A percentile compares a stretch with the other conserved stretches of the same genome.
These are phyloP conservation scores for Phellinidium pouzarii DNA, from an alignment of 1,284 basidiomycete genomes.

Conservation along the genomic window DNA sequence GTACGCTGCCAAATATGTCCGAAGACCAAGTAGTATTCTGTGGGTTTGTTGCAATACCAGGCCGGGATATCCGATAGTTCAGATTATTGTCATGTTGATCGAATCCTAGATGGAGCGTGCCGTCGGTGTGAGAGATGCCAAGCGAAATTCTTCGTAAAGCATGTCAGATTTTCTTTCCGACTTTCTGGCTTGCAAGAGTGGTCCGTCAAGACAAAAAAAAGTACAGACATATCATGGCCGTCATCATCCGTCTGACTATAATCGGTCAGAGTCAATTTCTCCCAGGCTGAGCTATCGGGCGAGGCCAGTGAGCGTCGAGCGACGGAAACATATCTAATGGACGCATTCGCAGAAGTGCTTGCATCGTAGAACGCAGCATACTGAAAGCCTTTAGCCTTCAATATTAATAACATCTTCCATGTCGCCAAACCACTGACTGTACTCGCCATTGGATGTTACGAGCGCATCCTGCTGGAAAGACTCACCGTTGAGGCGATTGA, in stretches of 20 bases:
- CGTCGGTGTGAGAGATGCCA: conserved; percentile 36
- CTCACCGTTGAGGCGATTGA: conserved; percentile 38
- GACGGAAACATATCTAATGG: conserved; percentile 31
- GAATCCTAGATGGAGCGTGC: conserved; percentile 36
- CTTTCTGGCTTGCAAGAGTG: not conserved
- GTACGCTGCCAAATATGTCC: conserved; percentile 25
- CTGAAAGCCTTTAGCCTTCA: conserved; percentile 30
- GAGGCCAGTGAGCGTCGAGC: conserved; percentile 27
- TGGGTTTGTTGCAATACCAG: conserved; percentile 30
- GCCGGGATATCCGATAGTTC: conserved; percentile 32
- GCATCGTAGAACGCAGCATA: conserved; percentile 35
- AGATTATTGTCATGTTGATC: conserved; percentile 39
- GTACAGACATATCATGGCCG: conserved; percentile 34
- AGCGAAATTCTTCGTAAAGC: conserved; percentile 32
- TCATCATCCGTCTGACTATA: conserved; percentile 39
- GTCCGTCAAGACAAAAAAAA: not conserved
- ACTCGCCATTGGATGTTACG: conserved; percentile 31
- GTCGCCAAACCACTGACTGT: not conserved
- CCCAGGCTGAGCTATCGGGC: conserved; percentile 25
- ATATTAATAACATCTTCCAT: not conserved
- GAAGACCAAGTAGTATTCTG: conserved; percentile 24
- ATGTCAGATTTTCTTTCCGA: conserved; percentile 3
- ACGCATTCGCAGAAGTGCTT: conserved; percentile 26
- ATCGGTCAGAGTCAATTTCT: conserved; percentile 32
- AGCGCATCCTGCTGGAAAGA: conserved; percentile 39